Base-by-base conservation (phyloP, 2,329 filamentous ascomycete genomes). In the Diaporthe citriasiana region DNA sequence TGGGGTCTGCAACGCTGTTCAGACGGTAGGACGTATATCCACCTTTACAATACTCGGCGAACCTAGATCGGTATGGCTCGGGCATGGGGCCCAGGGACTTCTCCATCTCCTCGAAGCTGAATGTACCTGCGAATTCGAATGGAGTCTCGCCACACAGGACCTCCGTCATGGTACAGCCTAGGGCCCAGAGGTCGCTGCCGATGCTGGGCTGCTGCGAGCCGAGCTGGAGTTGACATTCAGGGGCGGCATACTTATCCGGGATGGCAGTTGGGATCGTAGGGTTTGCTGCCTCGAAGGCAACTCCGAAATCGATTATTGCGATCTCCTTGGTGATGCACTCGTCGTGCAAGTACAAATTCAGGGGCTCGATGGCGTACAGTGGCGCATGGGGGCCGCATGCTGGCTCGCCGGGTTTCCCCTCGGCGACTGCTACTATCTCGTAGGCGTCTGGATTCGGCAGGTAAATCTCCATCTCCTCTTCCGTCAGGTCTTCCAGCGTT, bases 241-340 rank as follows among this genome's bases (percentile, higher is more conserved):
- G 59, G 1, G 59, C 30, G 1, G 42, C 27, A 12, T 65, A 65
- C 13, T 17, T 33, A 0, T 35, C 19, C 1, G 59, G 59, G 27
- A 65, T 47, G 1, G 42, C 59, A 17, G 59, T 35, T 19, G 10
- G 27, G 1, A 1, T n/a, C 0, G 12, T 17, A 1, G 59, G 42
- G 4, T 25, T n/a, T 25, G 19, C 19, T 1, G 30, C 30, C 27
- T 50, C 27, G 12, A 47, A 65, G 12, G 59, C 13, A 3, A 50
- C 59, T 3, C 59, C 59, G 19, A 65, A 65, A 27, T 47, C 42
- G 19, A 65, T 50, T 1, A 65, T 35, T 1, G 59, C 59, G 22
- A 65, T 50, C 1, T 65, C 27, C 10, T n/a, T 50, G 27, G 59
- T 65, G 22, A 65, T 65, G 22, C 42, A 65, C 25, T 50, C 42